These are phyloP conservation scores for Leptographium flavum DNA, from an alignment of 2,329 filamentous ascomycete species.

Conservation along the genomic window DNA sequence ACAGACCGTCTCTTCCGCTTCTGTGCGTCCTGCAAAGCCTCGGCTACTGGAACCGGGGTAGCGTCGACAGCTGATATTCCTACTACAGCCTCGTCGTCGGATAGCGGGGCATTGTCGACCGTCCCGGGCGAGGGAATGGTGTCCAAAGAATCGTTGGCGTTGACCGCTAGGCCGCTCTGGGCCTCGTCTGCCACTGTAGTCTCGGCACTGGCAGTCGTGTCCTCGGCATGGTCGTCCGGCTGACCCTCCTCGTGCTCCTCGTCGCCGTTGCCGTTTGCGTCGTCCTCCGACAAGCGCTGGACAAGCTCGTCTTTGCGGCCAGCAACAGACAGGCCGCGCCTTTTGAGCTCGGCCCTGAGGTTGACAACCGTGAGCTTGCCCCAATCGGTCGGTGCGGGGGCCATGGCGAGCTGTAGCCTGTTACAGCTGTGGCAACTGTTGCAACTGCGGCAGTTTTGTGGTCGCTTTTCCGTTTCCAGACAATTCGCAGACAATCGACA, in stretches of 20 bases:
- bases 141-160: too few relatives aligned
- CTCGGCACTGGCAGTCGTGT: background rate
- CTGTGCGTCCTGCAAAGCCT: constrained; percentile 19
- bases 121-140: background rate
- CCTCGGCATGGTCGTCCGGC: background rate
- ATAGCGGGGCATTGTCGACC: too few relatives aligned
- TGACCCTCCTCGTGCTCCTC: constrained; percentile 5
- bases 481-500: too few relatives aligned
- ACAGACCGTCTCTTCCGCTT: constrained; percentile 55
- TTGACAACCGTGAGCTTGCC: constrained; percentile 57
- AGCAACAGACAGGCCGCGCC: constrained; percentile 50
- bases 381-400: constrained; percentile 35
- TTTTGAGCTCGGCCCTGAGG: constrained; percentile 61
- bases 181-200: background rate
- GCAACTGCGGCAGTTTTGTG: too few relatives aligned
- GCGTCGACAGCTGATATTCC: background rate
- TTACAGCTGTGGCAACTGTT: too few relatives aligned
- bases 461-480: too few relatives aligned
- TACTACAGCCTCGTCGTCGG: too few relatives aligned
- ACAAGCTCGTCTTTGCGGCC: constrained; percentile 62
- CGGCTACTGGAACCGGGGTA: background rate
- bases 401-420: background rate
- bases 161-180: too few relatives aligned
- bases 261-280: background rate
- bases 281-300: constrained; percentile 36